A percentile compares a stretch with the other conserved stretches of the same genome.
phyloP scores from a whole-genome alignment of 1,284 basidiomycete genomes.

The Naganishia sp. region DNA sequence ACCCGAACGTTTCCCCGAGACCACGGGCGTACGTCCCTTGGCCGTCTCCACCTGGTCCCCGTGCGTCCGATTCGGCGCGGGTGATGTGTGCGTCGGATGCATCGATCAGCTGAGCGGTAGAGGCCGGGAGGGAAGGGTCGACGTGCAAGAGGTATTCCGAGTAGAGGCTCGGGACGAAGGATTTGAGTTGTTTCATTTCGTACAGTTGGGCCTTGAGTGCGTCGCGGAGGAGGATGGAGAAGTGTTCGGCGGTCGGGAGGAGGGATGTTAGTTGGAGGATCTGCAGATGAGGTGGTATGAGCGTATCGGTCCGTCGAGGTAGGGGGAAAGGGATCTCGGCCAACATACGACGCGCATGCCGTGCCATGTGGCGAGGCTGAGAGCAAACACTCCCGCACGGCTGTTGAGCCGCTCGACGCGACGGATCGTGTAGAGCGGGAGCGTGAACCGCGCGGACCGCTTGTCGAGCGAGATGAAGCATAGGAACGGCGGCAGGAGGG shows the following conservation, averaged over 20 bases:
- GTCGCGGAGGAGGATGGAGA: constrained; percentile 85
- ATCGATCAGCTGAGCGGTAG: constrained; percentile 25
- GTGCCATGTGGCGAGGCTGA: constrained; percentile 93
- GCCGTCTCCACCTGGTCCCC: constrained; percentile 56
- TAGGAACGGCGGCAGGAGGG: constrained; percentile 86
- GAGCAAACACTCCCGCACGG: constrained; percentile 88
- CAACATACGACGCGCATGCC: constrained; percentile 82
- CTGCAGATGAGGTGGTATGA: constrained; percentile 55
- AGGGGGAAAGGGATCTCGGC: constrained; percentile 35
- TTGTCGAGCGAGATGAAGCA: constrained; percentile 89
- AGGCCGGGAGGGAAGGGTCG: constrained; percentile 54
- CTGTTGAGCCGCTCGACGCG: constrained; percentile 89
- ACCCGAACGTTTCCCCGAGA: constrained; percentile 82
- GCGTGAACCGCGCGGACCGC: constrained; percentile 84
- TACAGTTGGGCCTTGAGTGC: constrained; percentile 85
- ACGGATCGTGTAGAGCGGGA: constrained; percentile 89
- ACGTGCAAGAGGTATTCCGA: constrained; percentile 82
- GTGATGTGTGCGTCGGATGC: constrained; percentile 39
- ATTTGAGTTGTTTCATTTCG: constrained; percentile 90
- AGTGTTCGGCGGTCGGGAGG: constrained; percentile 91
- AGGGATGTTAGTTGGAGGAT: constrained; percentile 93
- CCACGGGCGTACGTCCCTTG: constrained; percentile 70
- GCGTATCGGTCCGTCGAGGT: not conserved
- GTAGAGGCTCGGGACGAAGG: constrained; percentile 88
- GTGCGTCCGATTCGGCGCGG: constrained; percentile 61